phyloP scores from a whole-genome alignment of 495 filamentous ascomycete genomes.

The Trichoderma erinaceum region DNA sequence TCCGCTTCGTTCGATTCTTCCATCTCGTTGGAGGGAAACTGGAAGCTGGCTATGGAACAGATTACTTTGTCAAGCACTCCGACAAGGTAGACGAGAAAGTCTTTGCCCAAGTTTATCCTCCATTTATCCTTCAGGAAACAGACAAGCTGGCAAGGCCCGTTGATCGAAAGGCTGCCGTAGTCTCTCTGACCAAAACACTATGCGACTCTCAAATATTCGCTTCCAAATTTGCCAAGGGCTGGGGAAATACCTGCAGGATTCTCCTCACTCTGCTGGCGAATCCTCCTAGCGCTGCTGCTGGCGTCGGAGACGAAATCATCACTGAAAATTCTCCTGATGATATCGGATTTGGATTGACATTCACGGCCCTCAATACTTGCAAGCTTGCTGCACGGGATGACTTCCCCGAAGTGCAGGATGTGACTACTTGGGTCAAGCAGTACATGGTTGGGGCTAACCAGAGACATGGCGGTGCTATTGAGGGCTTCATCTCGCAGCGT shows the following conservation, averaged over 20 bases:
- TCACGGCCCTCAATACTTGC: slow-evolving; percentile 85
- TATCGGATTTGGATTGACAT: slow-evolving; percentile 86
- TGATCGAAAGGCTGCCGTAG: slow-evolving; percentile 88
- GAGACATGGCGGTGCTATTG: slow-evolving; percentile 36
- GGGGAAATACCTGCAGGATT: slow-evolving; percentile 78
- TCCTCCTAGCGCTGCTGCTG: slow-evolving; percentile 63
- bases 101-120: slow-evolving; percentile 77
- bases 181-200: slow-evolving; percentile 86
- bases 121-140: slow-evolving; percentile 79
- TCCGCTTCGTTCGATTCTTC: slow-evolving; percentile 84
- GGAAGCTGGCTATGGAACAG: slow-evolving; percentile 73
- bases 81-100: slow-evolving; percentile 75
- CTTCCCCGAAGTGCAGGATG: slow-evolving; percentile 74
- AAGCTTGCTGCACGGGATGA: slow-evolving; percentile 61
- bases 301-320: slow-evolving; percentile 63
- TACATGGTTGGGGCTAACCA: slow-evolving; percentile 54
- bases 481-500: slow-evolving; percentile 31
- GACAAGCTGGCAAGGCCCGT: slow-evolving; percentile 76
- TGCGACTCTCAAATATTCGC: slow-evolving; percentile 76
- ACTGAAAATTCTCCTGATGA: slow-evolving; percentile 87
- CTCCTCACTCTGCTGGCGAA: slow-evolving; percentile 84
- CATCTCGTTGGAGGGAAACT: slow-evolving; percentile 77
- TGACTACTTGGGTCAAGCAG: slow-evolving; percentile 70
- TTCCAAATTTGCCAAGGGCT: slow-evolving; percentile 71
- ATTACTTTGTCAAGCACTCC: slow-evolving; percentile 76